Evolutionary conservation across 352 stramenopile species (phyloP).

Genomic region (Globisporangium viniferum): DNA sequence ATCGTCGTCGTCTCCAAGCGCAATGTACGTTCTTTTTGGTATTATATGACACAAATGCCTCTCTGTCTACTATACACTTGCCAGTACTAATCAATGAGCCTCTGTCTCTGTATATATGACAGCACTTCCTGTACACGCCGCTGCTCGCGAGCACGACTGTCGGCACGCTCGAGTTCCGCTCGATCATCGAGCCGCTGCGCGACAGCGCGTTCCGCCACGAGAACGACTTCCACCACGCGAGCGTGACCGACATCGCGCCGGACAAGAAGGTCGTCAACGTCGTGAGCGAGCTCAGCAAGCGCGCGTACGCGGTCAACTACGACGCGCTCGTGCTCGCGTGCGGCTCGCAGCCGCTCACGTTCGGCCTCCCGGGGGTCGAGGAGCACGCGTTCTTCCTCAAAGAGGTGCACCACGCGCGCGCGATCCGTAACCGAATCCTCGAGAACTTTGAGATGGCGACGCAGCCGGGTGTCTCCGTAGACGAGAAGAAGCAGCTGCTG

Average conservation of each 20-base stretch:
- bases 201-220: constrained; percentile 74
- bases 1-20: constrained; percentile 79
- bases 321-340: constrained; percentile 93
- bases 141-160: constrained; percentile 94
- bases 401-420: constrained; percentile 93
- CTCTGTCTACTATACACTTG: neutral
- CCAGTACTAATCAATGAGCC: neutral
- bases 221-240: constrained; percentile 71
- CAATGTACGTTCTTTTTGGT: constrained; percentile 39
- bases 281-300: constrained; percentile 52
- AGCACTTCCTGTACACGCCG: constrained; percentile 98
- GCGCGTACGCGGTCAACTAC: constrained; percentile 86
- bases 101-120: constrained; percentile 10
- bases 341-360: constrained; percentile 94
- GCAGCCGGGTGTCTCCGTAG: constrained; percentile 73
- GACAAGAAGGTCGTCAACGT: constrained; percentile 74
- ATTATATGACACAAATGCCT: neutral
- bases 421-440: constrained; percentile 73
- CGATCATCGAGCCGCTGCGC: constrained; percentile 95
- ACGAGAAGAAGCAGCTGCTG: constrained; percentile 90
- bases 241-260: constrained; percentile 73
- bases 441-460: constrained; percentile 95
- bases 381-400: constrained; percentile 97
- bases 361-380: constrained; percentile 88
- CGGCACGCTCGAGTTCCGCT: constrained; percentile 95